Percentiles rank a stretch among this genome's conserved stretches.
Evolutionary conservation across 139 green algal species (phyloP).

Genomic region (Closterium sp.): DNA sequence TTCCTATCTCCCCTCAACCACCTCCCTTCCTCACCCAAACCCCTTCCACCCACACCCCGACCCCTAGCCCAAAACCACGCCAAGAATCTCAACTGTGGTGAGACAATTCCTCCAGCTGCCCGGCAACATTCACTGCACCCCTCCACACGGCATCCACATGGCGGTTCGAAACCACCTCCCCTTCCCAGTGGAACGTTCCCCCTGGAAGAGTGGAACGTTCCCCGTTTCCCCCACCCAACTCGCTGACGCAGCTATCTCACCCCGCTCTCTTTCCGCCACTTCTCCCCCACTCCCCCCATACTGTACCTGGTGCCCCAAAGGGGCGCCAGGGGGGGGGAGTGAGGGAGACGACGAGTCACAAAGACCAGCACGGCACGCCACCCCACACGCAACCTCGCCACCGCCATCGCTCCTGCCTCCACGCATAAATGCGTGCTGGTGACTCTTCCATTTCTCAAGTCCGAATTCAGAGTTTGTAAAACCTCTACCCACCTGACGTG

Average conservation of each 20-base stretch:
- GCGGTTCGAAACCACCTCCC: background rate
- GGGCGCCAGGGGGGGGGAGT: too few species aligned
- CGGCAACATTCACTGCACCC: background rate
- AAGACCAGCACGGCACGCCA: too few species aligned
- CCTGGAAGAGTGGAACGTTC: too few species aligned
- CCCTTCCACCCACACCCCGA: background rate
- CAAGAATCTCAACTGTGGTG: background rate
- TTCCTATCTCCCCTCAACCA: background rate
- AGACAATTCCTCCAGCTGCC: background rate
- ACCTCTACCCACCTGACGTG: background rate
- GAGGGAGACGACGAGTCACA: background rate
- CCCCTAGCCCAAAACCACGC: background rate
- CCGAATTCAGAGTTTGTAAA: background rate
- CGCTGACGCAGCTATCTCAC: too few species aligned
- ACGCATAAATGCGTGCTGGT: background rate
- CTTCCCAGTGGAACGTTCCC: background rate
- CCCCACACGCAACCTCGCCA: background rate
- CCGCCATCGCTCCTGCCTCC: background rate
- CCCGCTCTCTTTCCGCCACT: background rate
- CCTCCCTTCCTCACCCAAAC: background rate
- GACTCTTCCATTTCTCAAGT: background rate
- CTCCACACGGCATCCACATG: background rate
- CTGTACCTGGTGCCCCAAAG: too few species aligned
- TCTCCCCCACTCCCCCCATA: background rate
- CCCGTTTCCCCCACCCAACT: too few species aligned